Base-by-base conservation (phyloP, 139 green algal species). In the Micractinium sp. region DNA sequence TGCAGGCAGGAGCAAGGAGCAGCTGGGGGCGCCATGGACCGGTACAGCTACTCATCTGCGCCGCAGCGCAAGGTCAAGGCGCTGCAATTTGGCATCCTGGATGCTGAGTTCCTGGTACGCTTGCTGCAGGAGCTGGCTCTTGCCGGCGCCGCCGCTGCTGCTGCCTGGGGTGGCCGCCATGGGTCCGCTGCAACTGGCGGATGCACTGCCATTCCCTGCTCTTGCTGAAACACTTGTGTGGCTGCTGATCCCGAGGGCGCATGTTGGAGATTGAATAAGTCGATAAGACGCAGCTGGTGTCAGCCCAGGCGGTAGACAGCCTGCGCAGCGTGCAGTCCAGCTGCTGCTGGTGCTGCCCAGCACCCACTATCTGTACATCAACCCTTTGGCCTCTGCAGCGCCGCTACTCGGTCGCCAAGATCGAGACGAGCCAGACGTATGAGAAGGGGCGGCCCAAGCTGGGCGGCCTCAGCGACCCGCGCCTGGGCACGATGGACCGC, bases 41-140 rank as follows among this genome's bases (percentile, higher is more conserved):
- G 86, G 23, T 93, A 90, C 74, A 86, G 63, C 5, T 93, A 90
- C 77, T 89, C 74, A 29, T 80, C 31, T 31, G 91, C 91, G 23
- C 91, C 91, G 39, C 83, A 91, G 56, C 83, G 91, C 77, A 95
- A 95, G 61, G 95, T 99, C 18, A 96, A 97, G 88, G 88, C 89
- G 14, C 91, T 99, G 38, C 98, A 99, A 94, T 99, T 99, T 90
- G 95, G 96, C 82, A 91, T 99, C 3, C 94, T 99, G 87, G 95
- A 98, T 81, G 97, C 98, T 25, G 98, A 99, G 88, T 98, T 99
- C 90, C 96, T 99, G 86, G 98, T 99, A 83, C 94, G 97, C 95
- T 2, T 2, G 23, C 22, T 56, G 20, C 35, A 13, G 23, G 22
- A 61, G 0, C 16, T 19, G n/a, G 2, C 35, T 33, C 47, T 9